A percentile compares a stretch with the other conserved stretches of the same genome.
phyloP scores from a whole-genome alignment of 495 filamentous ascomycete genomes.

The Penicillium macrosclerotiorum region DNA sequence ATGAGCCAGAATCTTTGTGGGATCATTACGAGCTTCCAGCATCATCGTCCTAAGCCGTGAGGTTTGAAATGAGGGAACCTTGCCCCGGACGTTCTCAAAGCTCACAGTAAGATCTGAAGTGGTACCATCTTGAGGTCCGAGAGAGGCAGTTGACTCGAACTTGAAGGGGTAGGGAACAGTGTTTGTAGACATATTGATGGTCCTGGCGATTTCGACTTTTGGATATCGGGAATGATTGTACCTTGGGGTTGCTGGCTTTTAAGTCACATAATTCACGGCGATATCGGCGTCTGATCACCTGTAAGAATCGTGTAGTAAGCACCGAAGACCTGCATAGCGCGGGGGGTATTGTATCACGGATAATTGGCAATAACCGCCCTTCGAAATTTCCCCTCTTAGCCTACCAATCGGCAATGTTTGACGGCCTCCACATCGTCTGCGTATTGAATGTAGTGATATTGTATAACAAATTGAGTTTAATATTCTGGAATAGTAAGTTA shows the following conservation, averaged over 20 bases:
- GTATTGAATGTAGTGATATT: background rate
- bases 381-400: constrained; percentile 4
- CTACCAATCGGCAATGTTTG: too few species aligned
- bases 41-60: constrained; percentile 39
- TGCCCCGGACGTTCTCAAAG: constrained; percentile 27
- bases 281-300: constrained; percentile 7
- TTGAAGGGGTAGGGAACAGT: constrained; percentile 35
- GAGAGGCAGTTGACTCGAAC: constrained; percentile 14
- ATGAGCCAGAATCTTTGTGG: constrained; percentile 35
- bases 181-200: constrained; percentile 14
- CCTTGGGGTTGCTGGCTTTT: too few species aligned
- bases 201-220: background rate
- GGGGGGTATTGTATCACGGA: constrained; percentile 8
- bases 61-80: constrained; percentile 30
- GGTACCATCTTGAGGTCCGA: constrained; percentile 11
- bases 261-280: background rate
- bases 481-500: background rate
- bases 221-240: background rate
- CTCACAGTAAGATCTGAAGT: constrained; percentile 7
- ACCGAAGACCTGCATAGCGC: background rate
- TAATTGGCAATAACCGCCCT: constrained; percentile 10
- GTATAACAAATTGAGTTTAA: background rate
- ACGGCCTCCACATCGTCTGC: background rate
- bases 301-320: background rate
- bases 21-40: constrained; percentile 33